Conservation (phyloP, 2,329 filamentous ascomycete genomes). For the Trichoderma asperellum region DNA sequence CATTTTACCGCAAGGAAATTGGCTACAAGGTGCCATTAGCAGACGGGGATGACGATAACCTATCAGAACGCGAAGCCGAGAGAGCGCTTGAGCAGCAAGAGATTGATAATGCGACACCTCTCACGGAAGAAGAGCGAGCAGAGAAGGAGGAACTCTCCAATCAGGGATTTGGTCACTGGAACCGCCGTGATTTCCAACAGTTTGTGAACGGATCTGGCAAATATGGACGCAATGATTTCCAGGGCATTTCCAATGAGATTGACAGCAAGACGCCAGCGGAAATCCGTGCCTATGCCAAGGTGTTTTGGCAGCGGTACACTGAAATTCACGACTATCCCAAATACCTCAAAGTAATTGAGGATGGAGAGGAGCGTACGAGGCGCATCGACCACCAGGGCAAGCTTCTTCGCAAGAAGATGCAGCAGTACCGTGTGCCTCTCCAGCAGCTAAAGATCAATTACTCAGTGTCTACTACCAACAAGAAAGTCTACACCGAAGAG, state of each 20-base stretch:
- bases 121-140: conserved; percentile 86
- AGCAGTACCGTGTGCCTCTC: conserved; percentile 93
- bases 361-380: conserved; percentile 86
- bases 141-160: conserved; percentile 82
- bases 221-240: conserved; percentile 85
- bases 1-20: conserved; percentile 94
- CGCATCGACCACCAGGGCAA: conserved; percentile 92
- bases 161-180: conserved; percentile 93
- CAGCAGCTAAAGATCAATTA: conserved; percentile 99
- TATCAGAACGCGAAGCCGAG: conserved; percentile 84
- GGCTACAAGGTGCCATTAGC: conserved; percentile 90
- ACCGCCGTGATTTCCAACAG: conserved; percentile 95
- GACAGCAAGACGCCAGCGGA: conserved; percentile 87
- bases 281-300: conserved; percentile 87
- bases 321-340: conserved; percentile 90
- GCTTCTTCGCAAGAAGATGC: conserved; percentile 92
- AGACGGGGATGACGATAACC: conserved; percentile 84
- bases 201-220: conserved; percentile 95
- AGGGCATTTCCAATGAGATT: conserved; percentile 83
- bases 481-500: conserved; percentile 99
- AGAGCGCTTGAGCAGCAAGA: conserved; percentile 85
- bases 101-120: conserved; percentile 86
- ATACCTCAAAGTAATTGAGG: conserved; percentile 85
- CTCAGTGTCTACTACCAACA: conserved; percentile 97
- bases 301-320: conserved; percentile 94